Conservation (phyloP, 164 flowering plant species). For the Vitis rupestris region DNA sequence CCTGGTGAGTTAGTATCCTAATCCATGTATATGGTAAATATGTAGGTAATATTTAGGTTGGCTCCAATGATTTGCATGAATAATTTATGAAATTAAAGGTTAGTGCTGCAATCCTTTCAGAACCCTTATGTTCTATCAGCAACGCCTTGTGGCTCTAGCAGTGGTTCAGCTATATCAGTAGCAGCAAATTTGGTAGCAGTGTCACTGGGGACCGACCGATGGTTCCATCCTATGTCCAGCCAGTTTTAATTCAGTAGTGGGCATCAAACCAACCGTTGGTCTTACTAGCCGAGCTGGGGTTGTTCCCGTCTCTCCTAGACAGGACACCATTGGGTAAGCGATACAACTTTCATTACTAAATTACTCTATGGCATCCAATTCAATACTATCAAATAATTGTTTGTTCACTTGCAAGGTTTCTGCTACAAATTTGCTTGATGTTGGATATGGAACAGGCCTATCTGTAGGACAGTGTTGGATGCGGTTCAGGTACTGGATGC, state of each 20-base stretch:
- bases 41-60: no score
- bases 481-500: slow-evolving; percentile 25
- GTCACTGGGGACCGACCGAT: slow-evolving; percentile 8
- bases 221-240: slow-evolving; percentile 7
- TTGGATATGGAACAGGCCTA: slow-evolving; percentile 13
- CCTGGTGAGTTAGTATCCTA: slow-evolving; percentile 2
- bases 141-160: slow-evolving; percentile 5
- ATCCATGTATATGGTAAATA: no score
- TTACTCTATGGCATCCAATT: neutral
- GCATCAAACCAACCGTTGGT: slow-evolving; percentile 11
- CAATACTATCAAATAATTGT: no score
- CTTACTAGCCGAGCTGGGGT: slow-evolving; percentile 9
- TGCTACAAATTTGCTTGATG: no score
- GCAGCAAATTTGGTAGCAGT: slow-evolving; percentile 11
- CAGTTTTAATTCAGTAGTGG: slow-evolving; percentile 8
- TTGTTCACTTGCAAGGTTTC: no score
- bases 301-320: slow-evolving; percentile 11
- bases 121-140: slow-evolving; percentile 9
- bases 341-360: neutral
- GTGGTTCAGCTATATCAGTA: slow-evolving; percentile 10
- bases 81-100: no score
- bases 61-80: no score
- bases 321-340: slow-evolving; percentile 15
- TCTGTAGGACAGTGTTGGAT: slow-evolving; percentile 26
- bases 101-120: neutral